Conservation (phyloP, 1,284 basidiomycete species). For the Dichomitus squalens region DNA sequence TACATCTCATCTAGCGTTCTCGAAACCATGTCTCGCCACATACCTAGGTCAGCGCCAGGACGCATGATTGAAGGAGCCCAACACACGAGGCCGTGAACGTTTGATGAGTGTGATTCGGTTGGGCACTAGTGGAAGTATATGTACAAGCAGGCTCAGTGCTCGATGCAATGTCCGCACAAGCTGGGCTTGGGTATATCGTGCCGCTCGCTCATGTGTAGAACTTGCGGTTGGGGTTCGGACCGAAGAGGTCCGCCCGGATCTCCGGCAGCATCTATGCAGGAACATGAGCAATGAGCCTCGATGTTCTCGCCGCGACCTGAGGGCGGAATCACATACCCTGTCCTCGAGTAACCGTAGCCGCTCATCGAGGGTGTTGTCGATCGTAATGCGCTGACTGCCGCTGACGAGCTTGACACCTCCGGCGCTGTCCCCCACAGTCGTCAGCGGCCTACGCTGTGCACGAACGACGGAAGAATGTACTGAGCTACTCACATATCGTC, state of each 20-base stretch:
- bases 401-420: constrained; percentile 83
- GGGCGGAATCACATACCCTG: constrained; percentile 76
- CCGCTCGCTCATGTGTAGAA: constrained; percentile 61
- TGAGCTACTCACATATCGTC: constrained; percentile 65
- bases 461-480: too few relatives aligned
- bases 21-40: too few relatives aligned
- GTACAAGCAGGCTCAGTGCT: constrained; percentile 14
- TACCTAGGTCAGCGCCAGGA: too few relatives aligned
- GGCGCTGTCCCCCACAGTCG: constrained; percentile 48
- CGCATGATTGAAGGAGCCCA: too few relatives aligned
- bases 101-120: not conserved
- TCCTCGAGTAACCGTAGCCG: constrained; percentile 86
- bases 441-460: not conserved
- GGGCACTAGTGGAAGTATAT: constrained; percentile 8
- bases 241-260: constrained; percentile 85
- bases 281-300: not conserved
- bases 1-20: not conserved
- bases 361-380: constrained; percentile 93
- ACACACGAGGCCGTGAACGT: not conserved
- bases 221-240: constrained; percentile 84
- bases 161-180: constrained; percentile 13
- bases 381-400: constrained; percentile 75
- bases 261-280: constrained; percentile 84
- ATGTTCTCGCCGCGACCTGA: not conserved
- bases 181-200: constrained; percentile 18